phyloP scores from a whole-genome alignment of 2,329 filamentous ascomycete species.

The Zasmidium cellare region DNA sequence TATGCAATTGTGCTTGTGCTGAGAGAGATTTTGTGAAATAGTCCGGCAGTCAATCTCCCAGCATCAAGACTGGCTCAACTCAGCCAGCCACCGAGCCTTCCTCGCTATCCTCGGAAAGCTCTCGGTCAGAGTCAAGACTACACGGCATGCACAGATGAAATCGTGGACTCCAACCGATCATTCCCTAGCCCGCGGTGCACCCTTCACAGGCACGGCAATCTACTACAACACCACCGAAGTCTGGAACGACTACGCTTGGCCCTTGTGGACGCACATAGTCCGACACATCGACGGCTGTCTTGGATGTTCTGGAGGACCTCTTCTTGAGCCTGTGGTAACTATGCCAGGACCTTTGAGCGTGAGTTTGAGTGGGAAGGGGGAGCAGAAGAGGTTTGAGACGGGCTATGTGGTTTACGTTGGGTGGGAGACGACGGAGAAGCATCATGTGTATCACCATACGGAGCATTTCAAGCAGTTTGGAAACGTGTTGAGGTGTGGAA shows the following conservation, averaged over 20 bases:
- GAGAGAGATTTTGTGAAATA: neutral
- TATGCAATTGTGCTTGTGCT: neutral
- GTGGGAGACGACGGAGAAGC: slow-evolving; percentile 12
- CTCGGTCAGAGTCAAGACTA: neutral
- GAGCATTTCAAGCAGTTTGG: slow-evolving; percentile 11
- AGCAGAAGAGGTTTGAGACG: slow-evolving; percentile 5
- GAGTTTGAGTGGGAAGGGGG: neutral
- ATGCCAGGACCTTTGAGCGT: slow-evolving; percentile 5
- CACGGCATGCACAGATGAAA: slow-evolving; percentile 10
- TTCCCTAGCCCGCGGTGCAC: slow-evolving; percentile 13
- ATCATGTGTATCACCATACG: slow-evolving; percentile 16
- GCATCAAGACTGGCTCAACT: slow-evolving; percentile 11
- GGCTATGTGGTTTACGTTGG: slow-evolving; percentile 15
- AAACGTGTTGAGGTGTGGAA: slow-evolving; percentile 14
- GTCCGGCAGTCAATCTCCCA: slow-evolving; percentile 10
- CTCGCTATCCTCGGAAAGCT: slow-evolving; percentile 5
- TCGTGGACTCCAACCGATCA: slow-evolving; percentile 12
- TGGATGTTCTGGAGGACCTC: slow-evolving; percentile 11
- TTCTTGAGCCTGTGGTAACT: slow-evolving; percentile 10
- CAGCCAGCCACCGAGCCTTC: slow-evolving; percentile 4
- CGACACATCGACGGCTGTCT: slow-evolving; percentile 14
- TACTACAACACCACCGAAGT: slow-evolving; percentile 11
- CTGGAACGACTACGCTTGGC: slow-evolving; percentile 16
- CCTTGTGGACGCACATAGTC: slow-evolving; percentile 17
- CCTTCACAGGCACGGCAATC: slow-evolving; percentile 15